A percentile compares a stretch with the other conserved stretches of the same genome.
These are phyloP conservation scores for Gossypium lobatum DNA, from an alignment of 441 rosid species.

Conservation along the genomic window DNA sequence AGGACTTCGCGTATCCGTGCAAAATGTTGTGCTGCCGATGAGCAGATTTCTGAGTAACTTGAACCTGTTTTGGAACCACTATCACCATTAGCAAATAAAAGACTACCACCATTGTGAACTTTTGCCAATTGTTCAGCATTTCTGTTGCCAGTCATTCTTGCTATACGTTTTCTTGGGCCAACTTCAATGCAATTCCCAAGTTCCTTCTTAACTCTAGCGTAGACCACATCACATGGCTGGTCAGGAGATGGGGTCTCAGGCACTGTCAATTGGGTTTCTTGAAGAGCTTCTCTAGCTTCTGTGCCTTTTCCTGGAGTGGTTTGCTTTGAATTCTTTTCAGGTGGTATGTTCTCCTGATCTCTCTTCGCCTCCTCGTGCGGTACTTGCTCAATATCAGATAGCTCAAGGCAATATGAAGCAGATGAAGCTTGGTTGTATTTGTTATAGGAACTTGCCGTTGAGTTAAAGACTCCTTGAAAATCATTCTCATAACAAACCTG, in stretches of 20 bases:
- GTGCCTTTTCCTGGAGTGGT: constrained; percentile 73
- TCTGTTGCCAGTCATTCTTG: constrained; percentile 59
- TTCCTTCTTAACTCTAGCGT: constrained; percentile 59
- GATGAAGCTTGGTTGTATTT: constrained; percentile 44
- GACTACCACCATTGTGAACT: constrained; percentile 50
- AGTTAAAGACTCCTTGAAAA: constrained; percentile 56
- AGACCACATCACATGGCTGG: constrained; percentile 57
- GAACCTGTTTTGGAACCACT: constrained; percentile 49
- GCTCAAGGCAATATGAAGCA: constrained; percentile 61
- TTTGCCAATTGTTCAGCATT: constrained; percentile 40
- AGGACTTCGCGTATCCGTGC: constrained; percentile 90
- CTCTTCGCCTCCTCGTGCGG: constrained; percentile 43
- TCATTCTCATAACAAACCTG: constrained; percentile 76
- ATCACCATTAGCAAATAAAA: constrained; percentile 54
- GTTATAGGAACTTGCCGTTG: constrained; percentile 28
- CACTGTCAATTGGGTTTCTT: constrained; percentile 69
- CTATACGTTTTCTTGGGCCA: constrained; percentile 65
- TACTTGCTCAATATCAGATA: constrained; percentile 47
- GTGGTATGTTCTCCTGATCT: constrained; percentile 80
- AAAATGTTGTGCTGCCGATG: constrained; percentile 87
- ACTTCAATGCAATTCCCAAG: constrained; percentile 54
- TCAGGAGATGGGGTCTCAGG: constrained; percentile 99
- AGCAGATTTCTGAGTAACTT: constrained; percentile 80
- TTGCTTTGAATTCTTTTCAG: constrained; percentile 53
- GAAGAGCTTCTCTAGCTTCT: constrained; percentile 43